phyloP scores from a whole-genome alignment of 2,329 filamentous ascomycete genomes.

The Colletotrichum sojae region DNA sequence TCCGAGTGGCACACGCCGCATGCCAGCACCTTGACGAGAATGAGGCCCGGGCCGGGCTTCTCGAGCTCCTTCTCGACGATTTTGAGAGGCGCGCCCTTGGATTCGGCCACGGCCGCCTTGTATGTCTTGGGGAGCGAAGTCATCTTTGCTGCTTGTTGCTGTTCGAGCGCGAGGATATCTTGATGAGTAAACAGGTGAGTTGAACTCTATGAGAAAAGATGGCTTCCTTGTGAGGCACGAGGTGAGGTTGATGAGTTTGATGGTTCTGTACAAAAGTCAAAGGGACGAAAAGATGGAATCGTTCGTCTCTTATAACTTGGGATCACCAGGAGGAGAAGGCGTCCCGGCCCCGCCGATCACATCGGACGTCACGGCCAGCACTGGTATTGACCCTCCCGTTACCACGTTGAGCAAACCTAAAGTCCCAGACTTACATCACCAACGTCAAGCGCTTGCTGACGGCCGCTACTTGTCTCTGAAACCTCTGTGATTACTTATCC shows the following conservation, averaged over 20 bases:
- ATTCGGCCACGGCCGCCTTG: constrained; percentile 75
- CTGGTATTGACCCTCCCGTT: neutral
- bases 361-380: neutral
- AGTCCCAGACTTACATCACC: neutral
- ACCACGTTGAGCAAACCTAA: neutral
- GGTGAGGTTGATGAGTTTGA: neutral
- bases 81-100: constrained; percentile 64
- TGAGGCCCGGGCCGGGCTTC: constrained; percentile 67
- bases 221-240: no score
- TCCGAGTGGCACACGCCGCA: constrained; percentile 82
- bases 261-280: neutral
- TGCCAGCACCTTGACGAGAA: constrained; percentile 80
- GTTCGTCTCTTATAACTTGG: neutral
- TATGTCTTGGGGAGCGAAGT: constrained; percentile 72
- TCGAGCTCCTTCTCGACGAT: constrained; percentile 73
- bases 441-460: neutral
- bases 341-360: neutral
- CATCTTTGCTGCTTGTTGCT: neutral
- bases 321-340: neutral
- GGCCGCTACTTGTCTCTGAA: no score
- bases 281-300: neutral
- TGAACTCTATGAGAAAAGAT: no score
- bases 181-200: no score
- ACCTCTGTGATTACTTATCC: no score
- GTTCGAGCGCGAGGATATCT: neutral